Evolutionary conservation across 2,329 filamentous ascomycete species (phyloP).

Genomic region (Aspergillus sojae): DNA sequence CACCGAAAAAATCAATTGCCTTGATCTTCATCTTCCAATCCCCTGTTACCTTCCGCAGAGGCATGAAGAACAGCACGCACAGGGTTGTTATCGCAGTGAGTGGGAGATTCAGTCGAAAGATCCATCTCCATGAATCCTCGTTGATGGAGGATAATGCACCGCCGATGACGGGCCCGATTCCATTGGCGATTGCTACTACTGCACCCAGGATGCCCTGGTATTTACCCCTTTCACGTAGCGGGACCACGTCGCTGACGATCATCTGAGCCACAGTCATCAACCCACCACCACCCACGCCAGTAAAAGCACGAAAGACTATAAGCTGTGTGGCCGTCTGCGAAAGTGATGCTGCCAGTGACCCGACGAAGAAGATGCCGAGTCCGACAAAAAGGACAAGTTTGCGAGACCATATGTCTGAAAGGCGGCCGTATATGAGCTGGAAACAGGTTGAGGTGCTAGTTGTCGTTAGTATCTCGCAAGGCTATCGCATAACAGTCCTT

Average conservation of each 20-base stretch:
- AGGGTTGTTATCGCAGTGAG: conserved; percentile 52
- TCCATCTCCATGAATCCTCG: conserved; percentile 55
- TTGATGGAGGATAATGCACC: conserved; percentile 53
- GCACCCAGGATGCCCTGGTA: conserved; percentile 59
- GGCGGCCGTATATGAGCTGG: conserved; percentile 64
- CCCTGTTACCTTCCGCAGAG: conserved; percentile 56
- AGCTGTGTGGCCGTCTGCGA: conserved; percentile 58
- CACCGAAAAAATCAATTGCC: conserved; percentile 56
- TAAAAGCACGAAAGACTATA: conserved; percentile 62
- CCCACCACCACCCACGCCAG: conserved; percentile 64
- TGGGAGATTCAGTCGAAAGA: conserved; percentile 58
- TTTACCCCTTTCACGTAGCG: conserved; percentile 61
- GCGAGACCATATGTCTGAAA: conserved; percentile 64
- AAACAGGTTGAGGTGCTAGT: conserved; percentile 70
- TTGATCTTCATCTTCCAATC: conserved; percentile 56
- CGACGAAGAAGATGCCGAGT: conserved; percentile 56
- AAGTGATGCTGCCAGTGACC: conserved; percentile 62
- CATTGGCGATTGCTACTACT: conserved; percentile 57
- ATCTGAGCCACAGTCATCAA: conserved; percentile 62
- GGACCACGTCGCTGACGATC: conserved; percentile 64
- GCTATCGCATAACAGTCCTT: conserved; percentile 67
- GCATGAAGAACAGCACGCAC: conserved; percentile 59
- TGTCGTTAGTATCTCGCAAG: conserved; percentile 70
- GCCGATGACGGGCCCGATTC: conserved; percentile 58
- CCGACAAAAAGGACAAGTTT: conserved; percentile 60